Evolutionary conservation across 2,329 filamentous ascomycete species (phyloP).

Genomic region (Colletotrichum zoysiae): DNA sequence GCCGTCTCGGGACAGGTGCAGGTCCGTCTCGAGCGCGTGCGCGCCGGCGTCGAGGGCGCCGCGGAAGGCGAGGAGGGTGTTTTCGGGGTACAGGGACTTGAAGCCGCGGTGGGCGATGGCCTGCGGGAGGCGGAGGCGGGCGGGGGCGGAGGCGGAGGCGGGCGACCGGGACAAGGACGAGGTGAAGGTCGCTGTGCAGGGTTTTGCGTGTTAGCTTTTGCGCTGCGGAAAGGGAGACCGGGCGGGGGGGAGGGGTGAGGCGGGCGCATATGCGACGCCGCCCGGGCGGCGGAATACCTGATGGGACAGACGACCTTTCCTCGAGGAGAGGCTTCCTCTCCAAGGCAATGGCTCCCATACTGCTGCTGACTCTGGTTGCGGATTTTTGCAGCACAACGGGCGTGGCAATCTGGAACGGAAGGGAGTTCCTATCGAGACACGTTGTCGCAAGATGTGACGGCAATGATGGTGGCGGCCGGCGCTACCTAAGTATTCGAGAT

Average conservation of each 20-base stretch:
- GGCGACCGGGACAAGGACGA: constrained; percentile 47
- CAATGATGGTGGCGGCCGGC: background rate
- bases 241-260: too few relatives aligned
- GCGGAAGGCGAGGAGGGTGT: constrained; percentile 83
- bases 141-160: constrained; percentile 21
- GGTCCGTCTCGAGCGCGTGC: constrained; percentile 88
- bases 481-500: background rate
- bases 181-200: constrained; percentile 50
- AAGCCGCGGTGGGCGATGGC: constrained; percentile 84
- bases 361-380: background rate
- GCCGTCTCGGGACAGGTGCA: constrained; percentile 85
- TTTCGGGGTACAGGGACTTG: constrained; percentile 85
- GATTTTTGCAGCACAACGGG: background rate
- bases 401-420: background rate
- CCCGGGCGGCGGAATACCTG: constrained; percentile 3
- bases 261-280: background rate
- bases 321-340: constrained; percentile 17
- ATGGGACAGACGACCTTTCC: background rate
- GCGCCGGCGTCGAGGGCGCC: constrained; percentile 80
- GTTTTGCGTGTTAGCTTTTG: constrained; percentile 2
- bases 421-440: background rate
- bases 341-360: background rate
- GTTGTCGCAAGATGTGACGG: background rate
- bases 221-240: background rate
- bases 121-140: constrained; percentile 66